Base-by-base conservation (phyloP, 2,329 filamentous ascomycete species). In the Trichophyton mentagrophytes region DNA sequence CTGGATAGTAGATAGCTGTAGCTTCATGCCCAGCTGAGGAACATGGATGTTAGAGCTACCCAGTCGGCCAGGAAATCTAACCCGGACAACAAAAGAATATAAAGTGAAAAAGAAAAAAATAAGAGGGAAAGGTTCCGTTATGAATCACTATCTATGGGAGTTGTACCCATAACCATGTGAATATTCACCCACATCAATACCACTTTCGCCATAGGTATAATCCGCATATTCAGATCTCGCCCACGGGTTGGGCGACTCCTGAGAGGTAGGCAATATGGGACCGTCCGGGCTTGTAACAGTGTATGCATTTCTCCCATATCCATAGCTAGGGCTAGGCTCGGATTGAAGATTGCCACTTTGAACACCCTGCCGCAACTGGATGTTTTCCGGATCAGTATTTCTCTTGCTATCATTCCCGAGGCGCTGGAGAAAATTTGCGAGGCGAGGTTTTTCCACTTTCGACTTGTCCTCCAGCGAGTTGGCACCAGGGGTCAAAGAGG, bases 201-300 rank as follows among this genome's bases (percentile, higher is more conserved):
- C 63, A n/a, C 63, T 64, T 38, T 61, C 57, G 2, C 63, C 58
- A 61, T 64, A 62, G 27, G 25, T 57, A 55, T 65, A 65, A 15
- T 58, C 53, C 3, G 36, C 20, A 38, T 56, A 22, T 22, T 25
- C 44, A 1, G 44, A 22, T 22, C 44, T 47, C 6, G n/a, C 40
- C 44, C 44, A 47, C 8, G 44, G 44, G 20, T 47, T 47, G 9
- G 20, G 9, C 2, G 17, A 3, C n/a, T 47, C 44, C 9, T 17
- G n/a, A 22, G 46, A 22, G 6, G 56, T 30, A 3, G 57, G 46
- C 36, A 33, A 58, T 15, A 44, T 20, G 17, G 59, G 40, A 8
- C 33, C 2, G 2, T 30, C 9, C 1, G 51, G 13, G 25, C 33
- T 27, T 13, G 30, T 17, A 17, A 30, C 33, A 22, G 20, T 20